Conservation (phyloP, 1,284 basidiomycete species). For the Cerrena zonata region DNA sequence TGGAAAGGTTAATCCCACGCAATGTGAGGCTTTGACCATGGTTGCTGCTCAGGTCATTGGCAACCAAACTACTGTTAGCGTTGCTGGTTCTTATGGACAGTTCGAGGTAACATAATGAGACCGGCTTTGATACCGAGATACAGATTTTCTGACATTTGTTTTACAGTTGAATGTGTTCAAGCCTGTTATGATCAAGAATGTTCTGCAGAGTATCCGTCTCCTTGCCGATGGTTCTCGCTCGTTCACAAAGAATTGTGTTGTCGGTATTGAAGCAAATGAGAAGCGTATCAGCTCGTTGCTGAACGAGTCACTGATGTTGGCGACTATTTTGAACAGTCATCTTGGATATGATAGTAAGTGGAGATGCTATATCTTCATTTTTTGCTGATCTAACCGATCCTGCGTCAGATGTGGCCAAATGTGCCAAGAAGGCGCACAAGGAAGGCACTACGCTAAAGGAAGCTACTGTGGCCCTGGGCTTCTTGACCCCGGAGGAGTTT, state of each 20-base stretch:
- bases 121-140: no score
- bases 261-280: slow-evolving; percentile 95
- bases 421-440: slow-evolving; percentile 98
- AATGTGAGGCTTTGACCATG: slow-evolving; percentile 99
- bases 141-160: no score
- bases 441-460: slow-evolving; percentile 95
- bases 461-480: slow-evolving; percentile 83
- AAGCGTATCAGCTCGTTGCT: slow-evolving; percentile 84
- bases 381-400: not conserved
- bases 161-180: slow-evolving; percentile 96
- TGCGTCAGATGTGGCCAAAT: slow-evolving; percentile 84
- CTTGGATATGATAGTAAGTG: slow-evolving; percentile 90
- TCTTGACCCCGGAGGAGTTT: slow-evolving; percentile 88
- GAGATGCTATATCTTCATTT: slow-evolving; percentile 8
- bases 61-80: slow-evolving; percentile 89
- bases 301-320: slow-evolving; percentile 95
- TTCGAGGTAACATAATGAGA: slow-evolving; percentile 95
- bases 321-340: slow-evolving; percentile 89
- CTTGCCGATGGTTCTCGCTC: slow-evolving; percentile 90
- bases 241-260: slow-evolving; percentile 95
- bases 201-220: slow-evolving; percentile 90
- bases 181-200: slow-evolving; percentile 96
- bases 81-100: slow-evolving; percentile 93
- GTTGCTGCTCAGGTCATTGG: slow-evolving; percentile 98
- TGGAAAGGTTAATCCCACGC: slow-evolving; percentile 99